Conservation (phyloP, 2,329 filamentous ascomycete genomes). For the Colletotrichum zoysiae region DNA sequence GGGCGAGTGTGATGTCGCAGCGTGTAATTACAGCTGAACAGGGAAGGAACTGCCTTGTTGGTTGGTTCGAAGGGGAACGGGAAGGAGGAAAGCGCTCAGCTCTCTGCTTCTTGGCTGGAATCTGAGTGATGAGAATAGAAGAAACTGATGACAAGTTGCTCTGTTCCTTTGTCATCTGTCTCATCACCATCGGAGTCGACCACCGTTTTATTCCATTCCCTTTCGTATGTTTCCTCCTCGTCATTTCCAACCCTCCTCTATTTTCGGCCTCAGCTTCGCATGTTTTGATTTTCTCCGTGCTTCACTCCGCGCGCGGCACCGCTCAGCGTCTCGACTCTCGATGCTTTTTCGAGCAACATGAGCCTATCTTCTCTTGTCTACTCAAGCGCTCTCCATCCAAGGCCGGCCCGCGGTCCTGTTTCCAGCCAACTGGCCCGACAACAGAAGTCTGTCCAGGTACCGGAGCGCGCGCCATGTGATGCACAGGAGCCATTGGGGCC, state of each 20-base stretch:
- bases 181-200: background rate
- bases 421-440: slow-evolving; percentile 22
- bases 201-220: slow-evolving; percentile 14
- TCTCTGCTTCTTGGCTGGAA: slow-evolving; percentile 18
- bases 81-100: slow-evolving; percentile 31
- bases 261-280: slow-evolving; percentile 17
- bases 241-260: slow-evolving; percentile 4
- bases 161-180: background rate
- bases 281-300: slow-evolving; percentile 15
- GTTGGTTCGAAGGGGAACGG: background rate
- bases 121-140: background rate
- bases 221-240: background rate
- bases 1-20: background rate
- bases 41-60: slow-evolving; percentile 20
- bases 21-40: slow-evolving; percentile 19
- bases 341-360: slow-evolving; percentile 20
- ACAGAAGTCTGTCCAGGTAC: slow-evolving; percentile 5
- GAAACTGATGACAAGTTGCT: slow-evolving; percentile 10
- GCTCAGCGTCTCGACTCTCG: slow-evolving; percentile 38
- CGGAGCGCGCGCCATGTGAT: slow-evolving; percentile 42
- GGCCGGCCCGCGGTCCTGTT: slow-evolving; percentile 8
- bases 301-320: slow-evolving; percentile 41
- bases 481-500: slow-evolving; percentile 28
- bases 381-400: slow-evolving; percentile 33
- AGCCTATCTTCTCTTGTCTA: slow-evolving; percentile 31